Evolutionary conservation across 1,139 yeast species (phyloP), one percentile per base, ranked within the genome.

Genomic region (Groenewaldozyma auringiensis): DNA sequence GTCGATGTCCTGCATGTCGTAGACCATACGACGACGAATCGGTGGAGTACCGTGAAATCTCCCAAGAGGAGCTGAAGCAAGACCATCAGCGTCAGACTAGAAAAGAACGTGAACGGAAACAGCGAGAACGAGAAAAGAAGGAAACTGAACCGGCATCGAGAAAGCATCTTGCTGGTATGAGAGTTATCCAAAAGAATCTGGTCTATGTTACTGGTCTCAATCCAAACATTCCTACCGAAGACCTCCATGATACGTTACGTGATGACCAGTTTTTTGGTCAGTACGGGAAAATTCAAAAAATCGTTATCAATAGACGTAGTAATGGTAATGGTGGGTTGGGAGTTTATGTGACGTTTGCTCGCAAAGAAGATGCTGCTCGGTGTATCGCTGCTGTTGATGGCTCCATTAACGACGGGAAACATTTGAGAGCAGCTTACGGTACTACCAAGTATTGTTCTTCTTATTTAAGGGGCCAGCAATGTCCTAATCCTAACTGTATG

Each of bases 401-500:
- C 1, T 83, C 96, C 1, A 72, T 87, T 44, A 84, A 92, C 63
- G 98, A 94, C 61, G 97, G 97, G 3, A 78, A 69, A 53, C 86
- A 62, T 69, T 79, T 52, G 72, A 83, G 94, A 50, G 98, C 98
- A 14, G 97, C 98, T 0, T 95, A 89, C 65, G 99, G 99, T 60
- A 94, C 98, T 2, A 94, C 99, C 13, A 94, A 94, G 66, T 94
- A 94, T 68, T 94, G 99, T 65, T 87, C 96, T 14, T 83, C 95
- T 1, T 94, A 94, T 63, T 72, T 94, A 53, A 77, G 97, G 53
- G 96, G 96, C 36, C 95, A 87, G 63, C 82, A 94, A 18, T 94
- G 99, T 68, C 98, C 96, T 50, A 94, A 94, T 66, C 98, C 98
- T 50, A 88, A 88, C 63, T 94, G 99, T 74, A 94, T 94, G 98